phyloP scores from a whole-genome alignment of 345 rosid genomes.

The Sonneratia alba region DNA sequence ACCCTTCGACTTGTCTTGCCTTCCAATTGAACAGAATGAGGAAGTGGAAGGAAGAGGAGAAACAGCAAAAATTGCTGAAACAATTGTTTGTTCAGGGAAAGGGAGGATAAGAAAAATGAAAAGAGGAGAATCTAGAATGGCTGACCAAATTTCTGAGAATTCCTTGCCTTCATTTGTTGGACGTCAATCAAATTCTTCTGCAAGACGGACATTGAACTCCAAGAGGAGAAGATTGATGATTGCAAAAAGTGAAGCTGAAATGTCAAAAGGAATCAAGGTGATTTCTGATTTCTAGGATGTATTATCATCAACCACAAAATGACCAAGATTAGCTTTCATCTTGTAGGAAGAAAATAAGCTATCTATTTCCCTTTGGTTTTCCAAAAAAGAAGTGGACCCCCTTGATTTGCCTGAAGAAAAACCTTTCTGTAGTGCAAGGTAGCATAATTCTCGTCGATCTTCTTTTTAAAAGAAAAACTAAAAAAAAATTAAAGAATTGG shows the following conservation, averaged over 20 bases:
- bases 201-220: slow-evolving; percentile 24
- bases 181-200: slow-evolving; percentile 14
- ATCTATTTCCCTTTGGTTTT: background rate
- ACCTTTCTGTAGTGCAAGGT: background rate
- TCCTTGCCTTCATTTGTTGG: background rate
- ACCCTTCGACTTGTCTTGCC: slow-evolving; percentile 26
- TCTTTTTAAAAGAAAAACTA: background rate
- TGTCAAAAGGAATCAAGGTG: slow-evolving; percentile 72
- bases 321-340: background rate
- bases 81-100: slow-evolving; percentile 29
- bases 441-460: background rate
- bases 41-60: slow-evolving; percentile 13
- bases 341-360: slow-evolving; percentile 5
- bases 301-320: background rate
- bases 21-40: slow-evolving; percentile 13
- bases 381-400: background rate
- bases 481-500: too few species aligned
- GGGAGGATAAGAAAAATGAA: slow-evolving; percentile 33
- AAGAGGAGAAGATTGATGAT: slow-evolving; percentile 40
- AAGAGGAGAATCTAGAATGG: background rate
- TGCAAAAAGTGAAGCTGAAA: slow-evolving; percentile 66
- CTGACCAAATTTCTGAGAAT: slow-evolving; percentile 9
- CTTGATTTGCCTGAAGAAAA: background rate
- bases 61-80: slow-evolving; percentile 15
- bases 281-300: slow-evolving; percentile 11